Conservation (phyloP, 2,329 filamentous ascomycete genomes). For the Penicillium sp. region DNA sequence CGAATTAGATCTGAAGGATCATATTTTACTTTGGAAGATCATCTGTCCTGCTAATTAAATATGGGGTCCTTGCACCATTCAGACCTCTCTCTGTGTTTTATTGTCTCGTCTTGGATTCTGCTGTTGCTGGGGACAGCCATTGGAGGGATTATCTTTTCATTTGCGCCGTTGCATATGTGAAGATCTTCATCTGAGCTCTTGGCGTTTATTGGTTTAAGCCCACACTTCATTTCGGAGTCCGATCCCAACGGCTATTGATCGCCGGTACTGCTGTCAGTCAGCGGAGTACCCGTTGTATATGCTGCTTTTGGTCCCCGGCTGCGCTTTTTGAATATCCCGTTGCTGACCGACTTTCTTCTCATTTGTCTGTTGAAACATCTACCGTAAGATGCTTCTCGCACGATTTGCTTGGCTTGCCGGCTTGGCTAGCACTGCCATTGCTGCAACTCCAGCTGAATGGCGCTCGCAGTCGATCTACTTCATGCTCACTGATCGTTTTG, state of each 20-base stretch:
- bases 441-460: slow-evolving; percentile 39
- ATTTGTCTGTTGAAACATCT: neutral
- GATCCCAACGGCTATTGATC: neutral
- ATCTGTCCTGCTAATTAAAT: neutral
- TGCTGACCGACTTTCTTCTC: neutral
- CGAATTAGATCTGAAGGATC: neutral
- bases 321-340: neutral
- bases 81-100: too few relatives aligned
- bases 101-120: neutral
- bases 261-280: too few relatives aligned
- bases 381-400: slow-evolving; percentile 18
- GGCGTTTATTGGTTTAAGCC: neutral
- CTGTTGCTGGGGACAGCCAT: slow-evolving; percentile 7
- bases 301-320: neutral
- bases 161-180: neutral
- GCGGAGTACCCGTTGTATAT: neutral
- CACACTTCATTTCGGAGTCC: neutral
- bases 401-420: slow-evolving; percentile 18
- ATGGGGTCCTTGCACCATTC: neutral
- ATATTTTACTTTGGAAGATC: neutral
- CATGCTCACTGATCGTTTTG: slow-evolving; percentile 48
- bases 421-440: slow-evolving; percentile 24
- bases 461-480: slow-evolving; percentile 47
- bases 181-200: neutral
- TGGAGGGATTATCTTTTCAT: neutral